Evolutionary conservation across 2,329 filamentous ascomycete genomes (phyloP).

Genomic region (Microascus cirrosus): DNA sequence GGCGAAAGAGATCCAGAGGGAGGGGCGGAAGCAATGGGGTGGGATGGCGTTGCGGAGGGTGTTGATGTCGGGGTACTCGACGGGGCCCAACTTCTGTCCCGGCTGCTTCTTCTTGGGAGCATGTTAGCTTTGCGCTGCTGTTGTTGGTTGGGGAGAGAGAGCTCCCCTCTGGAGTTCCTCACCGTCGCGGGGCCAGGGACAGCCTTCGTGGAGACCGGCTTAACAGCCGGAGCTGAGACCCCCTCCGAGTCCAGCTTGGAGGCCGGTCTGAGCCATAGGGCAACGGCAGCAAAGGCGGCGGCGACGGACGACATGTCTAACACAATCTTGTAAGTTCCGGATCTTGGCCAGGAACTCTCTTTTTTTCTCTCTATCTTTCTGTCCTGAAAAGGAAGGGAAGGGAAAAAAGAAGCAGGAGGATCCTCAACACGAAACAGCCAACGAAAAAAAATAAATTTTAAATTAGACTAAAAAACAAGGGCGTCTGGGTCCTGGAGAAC

Average conservation of each 20-base stretch:
- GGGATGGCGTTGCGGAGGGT: constrained; percentile 43
- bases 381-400: neutral
- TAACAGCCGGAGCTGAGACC: neutral
- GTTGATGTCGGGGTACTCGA: constrained; percentile 30
- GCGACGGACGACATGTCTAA: constrained; percentile 1
- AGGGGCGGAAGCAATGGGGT: constrained; percentile 48
- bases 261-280: constrained; percentile 6
- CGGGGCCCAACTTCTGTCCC: neutral
- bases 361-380: neutral
- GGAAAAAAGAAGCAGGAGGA: neutral
- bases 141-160: neutral
- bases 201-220: constrained; percentile 3
- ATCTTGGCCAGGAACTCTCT: neutral
- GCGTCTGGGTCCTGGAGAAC: neutral
- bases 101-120: constrained; percentile 6
- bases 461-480: neutral
- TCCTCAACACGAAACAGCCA: neutral
- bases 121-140: neutral
- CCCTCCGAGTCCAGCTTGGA: neutral
- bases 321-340: no score
- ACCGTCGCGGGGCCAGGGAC: neutral
- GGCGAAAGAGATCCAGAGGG: constrained; percentile 35
- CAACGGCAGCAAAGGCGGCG: constrained; percentile 2
- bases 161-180: neutral
- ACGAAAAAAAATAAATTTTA: neutral